Conservation (phyloP, 2,329 filamentous ascomycete genomes). For the Phialophora tarda region DNA sequence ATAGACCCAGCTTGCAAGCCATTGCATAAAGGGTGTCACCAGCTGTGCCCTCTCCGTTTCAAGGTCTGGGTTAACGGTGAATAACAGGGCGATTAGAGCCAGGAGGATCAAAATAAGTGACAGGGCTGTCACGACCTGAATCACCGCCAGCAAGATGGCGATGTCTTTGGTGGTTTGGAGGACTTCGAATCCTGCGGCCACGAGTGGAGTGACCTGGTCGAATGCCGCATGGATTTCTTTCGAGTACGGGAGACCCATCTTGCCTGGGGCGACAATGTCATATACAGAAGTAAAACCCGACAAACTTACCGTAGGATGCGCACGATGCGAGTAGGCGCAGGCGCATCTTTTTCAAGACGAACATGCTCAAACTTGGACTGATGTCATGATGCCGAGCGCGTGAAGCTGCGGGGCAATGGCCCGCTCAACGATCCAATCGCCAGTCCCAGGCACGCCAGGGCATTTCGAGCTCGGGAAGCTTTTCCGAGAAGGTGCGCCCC, state of each 20-base stretch:
- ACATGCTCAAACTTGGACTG: neutral
- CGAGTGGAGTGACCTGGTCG: slow-evolving; percentile 59
- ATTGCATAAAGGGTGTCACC: slow-evolving; percentile 52
- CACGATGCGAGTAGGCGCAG: neutral
- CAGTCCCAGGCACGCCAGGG: neutral
- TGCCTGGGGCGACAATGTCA: neutral
- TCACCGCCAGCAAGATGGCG: slow-evolving; percentile 53
- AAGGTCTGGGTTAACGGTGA: slow-evolving; percentile 57
- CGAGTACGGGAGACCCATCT: slow-evolving; percentile 60
- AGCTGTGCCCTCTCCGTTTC: slow-evolving; percentile 50
- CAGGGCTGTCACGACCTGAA: slow-evolving; percentile 55
- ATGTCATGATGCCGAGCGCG: neutral
- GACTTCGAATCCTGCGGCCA: slow-evolving; percentile 56
- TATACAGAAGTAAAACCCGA: neutral
- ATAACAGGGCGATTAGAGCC: slow-evolving; percentile 49
- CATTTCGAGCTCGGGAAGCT: neutral
- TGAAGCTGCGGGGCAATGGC: neutral
- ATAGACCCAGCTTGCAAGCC: slow-evolving; percentile 40
- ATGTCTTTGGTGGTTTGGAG: slow-evolving; percentile 59
- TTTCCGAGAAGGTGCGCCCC: neutral
- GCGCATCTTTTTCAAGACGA: neutral
- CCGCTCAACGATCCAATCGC: neutral
- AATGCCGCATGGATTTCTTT: slow-evolving; percentile 59
- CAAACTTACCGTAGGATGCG: neutral
- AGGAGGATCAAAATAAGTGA: slow-evolving; percentile 50